Evolutionary conservation across 441 rosid species (phyloP).

Genomic region (Pelargonium citronellum): DNA sequence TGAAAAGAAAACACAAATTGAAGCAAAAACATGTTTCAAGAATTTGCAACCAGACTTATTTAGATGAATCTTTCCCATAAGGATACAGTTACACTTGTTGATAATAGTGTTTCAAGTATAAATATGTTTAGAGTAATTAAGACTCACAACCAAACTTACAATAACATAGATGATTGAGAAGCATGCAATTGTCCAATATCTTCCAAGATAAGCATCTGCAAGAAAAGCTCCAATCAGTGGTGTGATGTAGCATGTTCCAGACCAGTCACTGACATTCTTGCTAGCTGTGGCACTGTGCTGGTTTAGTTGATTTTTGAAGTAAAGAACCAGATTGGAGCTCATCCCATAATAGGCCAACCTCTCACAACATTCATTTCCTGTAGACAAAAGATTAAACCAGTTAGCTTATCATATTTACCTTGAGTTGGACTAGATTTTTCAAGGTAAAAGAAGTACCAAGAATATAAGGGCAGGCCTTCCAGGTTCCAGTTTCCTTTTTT

Average conservation of each 20-base stretch:
- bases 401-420: not conserved
- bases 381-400: not conserved
- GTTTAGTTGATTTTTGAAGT: slow-evolving; percentile 49
- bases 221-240: slow-evolving; percentile 83
- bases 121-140: too few relatives aligned
- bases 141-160: slow-evolving; percentile 38
- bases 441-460: slow-evolving; percentile 44
- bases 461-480: slow-evolving; percentile 89
- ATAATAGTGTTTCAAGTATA: too few relatives aligned
- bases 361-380: slow-evolving; percentile 90
- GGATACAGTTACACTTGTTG: too few relatives aligned
- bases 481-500: slow-evolving; percentile 64
- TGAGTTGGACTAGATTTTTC: not conserved
- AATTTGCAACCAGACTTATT: too few relatives aligned
- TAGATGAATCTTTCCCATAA: too few relatives aligned
- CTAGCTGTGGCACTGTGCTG: slow-evolving; percentile 74
- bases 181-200: slow-evolving; percentile 75
- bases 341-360: slow-evolving; percentile 96
- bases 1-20: too few relatives aligned
- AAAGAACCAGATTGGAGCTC: slow-evolving; percentile 87
- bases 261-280: slow-evolving; percentile 83
- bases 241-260: slow-evolving; percentile 83
- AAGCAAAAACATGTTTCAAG: too few relatives aligned
- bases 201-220: slow-evolving; percentile 90
- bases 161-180: slow-evolving; percentile 63